Base-by-base conservation (phyloP, 768 basidiomycete species). In the Kwoniella dendrophila region DNA sequence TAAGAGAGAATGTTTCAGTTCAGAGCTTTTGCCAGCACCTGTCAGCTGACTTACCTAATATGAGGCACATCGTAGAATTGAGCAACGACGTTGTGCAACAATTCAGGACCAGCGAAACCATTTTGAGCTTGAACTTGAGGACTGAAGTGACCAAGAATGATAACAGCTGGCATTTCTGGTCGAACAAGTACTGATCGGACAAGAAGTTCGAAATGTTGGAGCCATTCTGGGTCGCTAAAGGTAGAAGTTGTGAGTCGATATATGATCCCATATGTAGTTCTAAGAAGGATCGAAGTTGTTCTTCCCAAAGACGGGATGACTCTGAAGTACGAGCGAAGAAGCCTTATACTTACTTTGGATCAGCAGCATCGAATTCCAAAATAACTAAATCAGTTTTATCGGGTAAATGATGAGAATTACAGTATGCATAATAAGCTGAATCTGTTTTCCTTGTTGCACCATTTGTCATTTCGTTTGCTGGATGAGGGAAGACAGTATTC, bases 31-130 rank as follows among this genome's bases (percentile, higher is more conserved):
- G 33, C n/a, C 5, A 2, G 11, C 34, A 0, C 7, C 11, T 1
- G 2, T n/a, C 8, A 36, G 58, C 18, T 22, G 3, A 64, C 81
- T 41, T 47, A 86, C 86, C 85, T 86, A 71, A 99, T 82, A 76
- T 98, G 91, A 0, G 95, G 94, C 27, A 97, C 86, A 75, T 99
- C 96, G 81, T 99, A 99, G 82, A 92, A 98, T 75, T 94, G 92
- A 1, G 96, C 90, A 0, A 97, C 93, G 59, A 89, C 81, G 66
- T 84, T 87, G 78, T 99, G 95, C 83, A 86, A 87, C 70, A 91
- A 86, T 74, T 96, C 94, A 1, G 94, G 89, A 1, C 95, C 94
- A 2, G 86, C 86, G 73, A 90, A 96, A 1, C 93, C 94, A 70
- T 90, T 82, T 22, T 83, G 79, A 36, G 85, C 82, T 69, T 94